Evolutionary conservation across 441 rosid species (phyloP).

Genomic region (Brassica hybrid): DNA sequence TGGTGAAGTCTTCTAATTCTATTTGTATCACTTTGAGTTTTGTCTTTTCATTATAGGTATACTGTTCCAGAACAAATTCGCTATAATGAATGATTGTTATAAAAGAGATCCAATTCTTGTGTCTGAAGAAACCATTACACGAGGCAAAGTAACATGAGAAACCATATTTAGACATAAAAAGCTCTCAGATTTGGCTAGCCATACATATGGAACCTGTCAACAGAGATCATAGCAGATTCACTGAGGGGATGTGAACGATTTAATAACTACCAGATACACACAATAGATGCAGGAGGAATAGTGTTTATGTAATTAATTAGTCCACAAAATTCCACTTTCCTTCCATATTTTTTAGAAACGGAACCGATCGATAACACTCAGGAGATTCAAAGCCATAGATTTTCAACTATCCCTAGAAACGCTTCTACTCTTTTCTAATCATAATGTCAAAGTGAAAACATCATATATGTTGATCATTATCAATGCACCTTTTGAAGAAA

Average conservation of each 20-base stretch:
- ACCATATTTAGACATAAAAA: background rate
- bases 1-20: background rate
- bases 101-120: background rate
- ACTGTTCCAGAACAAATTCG: background rate
- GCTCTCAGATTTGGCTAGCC: background rate
- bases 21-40: background rate
- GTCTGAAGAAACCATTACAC: background rate
- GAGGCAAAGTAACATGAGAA: background rate
- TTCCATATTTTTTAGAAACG: background rate
- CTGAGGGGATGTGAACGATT: too few species aligned
- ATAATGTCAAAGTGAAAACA: too few species aligned
- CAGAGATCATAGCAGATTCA: too few species aligned
- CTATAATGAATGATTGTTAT: background rate
- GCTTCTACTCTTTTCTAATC: too few species aligned
- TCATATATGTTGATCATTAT: background rate
- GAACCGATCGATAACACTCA: background rate
- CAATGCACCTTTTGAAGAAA: slow-evolving; percentile 24
- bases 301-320: background rate
- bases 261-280: background rate
- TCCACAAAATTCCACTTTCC: background rate
- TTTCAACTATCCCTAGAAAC: too few species aligned
- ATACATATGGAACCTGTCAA: too few species aligned
- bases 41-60: background rate
- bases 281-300: background rate
- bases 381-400: too few species aligned